Percentiles rank a stretch among this genome's conserved stretches.
Evolutionary conservation across 139 green algal genomes (phyloP).

Genomic region (Mesostigma viride): DNA sequence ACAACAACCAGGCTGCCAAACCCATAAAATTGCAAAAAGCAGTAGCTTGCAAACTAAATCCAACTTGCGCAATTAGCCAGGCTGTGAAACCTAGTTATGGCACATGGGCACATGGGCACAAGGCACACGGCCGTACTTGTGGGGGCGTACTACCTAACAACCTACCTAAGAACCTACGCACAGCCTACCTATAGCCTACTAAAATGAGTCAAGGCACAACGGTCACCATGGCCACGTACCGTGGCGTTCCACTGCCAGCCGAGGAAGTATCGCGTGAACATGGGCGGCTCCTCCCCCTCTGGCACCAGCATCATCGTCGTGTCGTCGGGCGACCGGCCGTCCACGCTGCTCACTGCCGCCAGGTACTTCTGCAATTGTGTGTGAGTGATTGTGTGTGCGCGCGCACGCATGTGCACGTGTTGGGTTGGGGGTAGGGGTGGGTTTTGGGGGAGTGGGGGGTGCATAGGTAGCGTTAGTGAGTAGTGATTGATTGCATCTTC

Average conservation of each 20-base stretch:
- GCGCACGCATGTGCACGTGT: not conserved
- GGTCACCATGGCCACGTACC: not conserved
- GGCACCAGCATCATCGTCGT: constrained; percentile 11
- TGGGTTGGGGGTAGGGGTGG: not conserved
- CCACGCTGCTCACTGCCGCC: constrained; percentile 1
- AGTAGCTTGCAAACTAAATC: no score
- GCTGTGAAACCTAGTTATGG: no score
- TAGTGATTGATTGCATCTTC: not conserved
- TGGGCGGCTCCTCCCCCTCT: constrained; percentile 27
- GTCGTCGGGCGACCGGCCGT: constrained; percentile 26
- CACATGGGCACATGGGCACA: no score
- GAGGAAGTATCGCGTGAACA: constrained; percentile 32
- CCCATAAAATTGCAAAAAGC: not conserved
- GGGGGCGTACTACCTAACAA: no score
- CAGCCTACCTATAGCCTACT: not conserved
- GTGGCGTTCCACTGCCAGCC: constrained; percentile 12
- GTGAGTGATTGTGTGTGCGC: no score
- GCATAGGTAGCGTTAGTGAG: not conserved
- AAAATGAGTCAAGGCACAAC: not conserved
- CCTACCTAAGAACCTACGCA: no score
- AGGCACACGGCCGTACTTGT: no score
- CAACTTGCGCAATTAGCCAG: no score
- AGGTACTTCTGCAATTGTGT: constrained; percentile 28
- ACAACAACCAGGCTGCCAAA: not conserved
- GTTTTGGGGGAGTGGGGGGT: not conserved